A percentile compares a stretch with the other conserved stretches of the same genome.
These are phyloP conservation scores for Claviceps citrina DNA, from an alignment of 2,329 filamentous ascomycete species.

Conservation along the genomic window DNA sequence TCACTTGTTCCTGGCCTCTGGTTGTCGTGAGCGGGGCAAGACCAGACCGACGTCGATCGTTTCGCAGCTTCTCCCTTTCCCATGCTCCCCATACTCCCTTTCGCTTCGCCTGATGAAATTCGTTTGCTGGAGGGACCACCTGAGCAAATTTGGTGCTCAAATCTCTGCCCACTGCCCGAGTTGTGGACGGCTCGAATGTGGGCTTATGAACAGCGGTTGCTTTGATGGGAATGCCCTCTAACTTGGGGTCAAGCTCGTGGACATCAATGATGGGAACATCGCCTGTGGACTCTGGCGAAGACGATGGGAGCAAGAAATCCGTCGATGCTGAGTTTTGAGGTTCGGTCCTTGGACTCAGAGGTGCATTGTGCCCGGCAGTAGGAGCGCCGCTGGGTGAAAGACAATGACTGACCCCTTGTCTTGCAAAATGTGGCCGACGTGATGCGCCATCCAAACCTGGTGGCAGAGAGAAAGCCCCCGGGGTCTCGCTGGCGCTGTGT, in stretches of 20 bases:
- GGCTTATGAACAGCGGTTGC: slow-evolving; percentile 35
- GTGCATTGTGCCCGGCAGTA: slow-evolving; percentile 22
- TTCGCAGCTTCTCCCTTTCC: slow-evolving; percentile 3
- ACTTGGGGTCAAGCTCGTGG: slow-evolving; percentile 38
- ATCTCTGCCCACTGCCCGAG: slow-evolving; percentile 16
- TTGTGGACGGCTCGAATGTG: slow-evolving; percentile 24
- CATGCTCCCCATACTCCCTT: background rate
- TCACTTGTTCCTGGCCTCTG: slow-evolving; percentile 24
- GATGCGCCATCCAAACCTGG: slow-evolving; percentile 20
- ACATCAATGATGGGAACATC: slow-evolving; percentile 39
- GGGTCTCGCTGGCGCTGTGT: slow-evolving; percentile 9
- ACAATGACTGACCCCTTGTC: slow-evolving; percentile 15
- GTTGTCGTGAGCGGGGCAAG: slow-evolving; percentile 11
- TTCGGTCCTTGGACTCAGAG: slow-evolving; percentile 31
- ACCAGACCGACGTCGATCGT: slow-evolving; percentile 3
- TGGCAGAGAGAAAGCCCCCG: slow-evolving; percentile 15
- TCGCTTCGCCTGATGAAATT: background rate
- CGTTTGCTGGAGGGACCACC: slow-evolving; percentile 11
- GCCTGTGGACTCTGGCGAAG: slow-evolving; percentile 16
- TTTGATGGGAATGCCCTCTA: slow-evolving; percentile 45
- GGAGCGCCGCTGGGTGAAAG: slow-evolving; percentile 21
- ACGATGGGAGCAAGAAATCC: slow-evolving; percentile 20
- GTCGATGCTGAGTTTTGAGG: slow-evolving; percentile 19
- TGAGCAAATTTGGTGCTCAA: slow-evolving; percentile 16
- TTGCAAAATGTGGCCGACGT: slow-evolving; percentile 19